Evolutionary conservation across 179 eudicot genomes (phyloP).

Genomic region (Beta lomatogona): DNA sequence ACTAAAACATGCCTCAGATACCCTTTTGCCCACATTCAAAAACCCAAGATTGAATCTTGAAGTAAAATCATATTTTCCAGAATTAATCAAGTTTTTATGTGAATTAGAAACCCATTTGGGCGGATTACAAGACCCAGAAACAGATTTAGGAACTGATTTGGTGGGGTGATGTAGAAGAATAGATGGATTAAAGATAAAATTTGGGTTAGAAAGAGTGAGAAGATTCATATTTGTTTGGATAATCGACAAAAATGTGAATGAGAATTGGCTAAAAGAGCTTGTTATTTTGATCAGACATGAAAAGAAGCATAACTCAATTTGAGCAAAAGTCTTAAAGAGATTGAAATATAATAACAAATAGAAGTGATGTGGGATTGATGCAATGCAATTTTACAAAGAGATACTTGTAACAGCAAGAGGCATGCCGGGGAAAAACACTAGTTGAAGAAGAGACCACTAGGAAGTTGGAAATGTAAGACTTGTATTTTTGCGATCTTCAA

Average conservation of each 20-base stretch:
- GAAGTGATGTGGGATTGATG: no score
- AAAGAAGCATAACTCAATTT: background rate
- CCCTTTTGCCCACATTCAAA: slow-evolving; percentile 36
- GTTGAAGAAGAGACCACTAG: no score
- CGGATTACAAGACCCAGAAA: slow-evolving; percentile 29
- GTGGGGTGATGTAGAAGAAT: background rate
- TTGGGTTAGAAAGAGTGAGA: slow-evolving; percentile 37
- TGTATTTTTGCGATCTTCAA: no score
- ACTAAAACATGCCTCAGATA: slow-evolving; percentile 25
- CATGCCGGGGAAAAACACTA: background rate
- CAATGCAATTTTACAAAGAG: no score
- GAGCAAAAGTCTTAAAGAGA: background rate
- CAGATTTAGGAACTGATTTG: slow-evolving; percentile 14
- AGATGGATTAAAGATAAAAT: slow-evolving; percentile 13
- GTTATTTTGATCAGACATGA: background rate
- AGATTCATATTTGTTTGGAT: slow-evolving; percentile 34
- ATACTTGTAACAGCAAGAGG: background rate
- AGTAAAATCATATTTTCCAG: no score
- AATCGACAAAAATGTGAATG: background rate
- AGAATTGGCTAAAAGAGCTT: background rate
- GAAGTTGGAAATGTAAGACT: no score
- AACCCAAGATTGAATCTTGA: slow-evolving; percentile 41
- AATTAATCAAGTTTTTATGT: slow-evolving; percentile 18
- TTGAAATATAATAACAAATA: background rate
- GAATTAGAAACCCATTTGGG: slow-evolving; percentile 30